These are phyloP conservation scores for Globisporangium takayamanum DNA, from an alignment of 352 stramenopile genomes.

Conservation along the genomic window DNA sequence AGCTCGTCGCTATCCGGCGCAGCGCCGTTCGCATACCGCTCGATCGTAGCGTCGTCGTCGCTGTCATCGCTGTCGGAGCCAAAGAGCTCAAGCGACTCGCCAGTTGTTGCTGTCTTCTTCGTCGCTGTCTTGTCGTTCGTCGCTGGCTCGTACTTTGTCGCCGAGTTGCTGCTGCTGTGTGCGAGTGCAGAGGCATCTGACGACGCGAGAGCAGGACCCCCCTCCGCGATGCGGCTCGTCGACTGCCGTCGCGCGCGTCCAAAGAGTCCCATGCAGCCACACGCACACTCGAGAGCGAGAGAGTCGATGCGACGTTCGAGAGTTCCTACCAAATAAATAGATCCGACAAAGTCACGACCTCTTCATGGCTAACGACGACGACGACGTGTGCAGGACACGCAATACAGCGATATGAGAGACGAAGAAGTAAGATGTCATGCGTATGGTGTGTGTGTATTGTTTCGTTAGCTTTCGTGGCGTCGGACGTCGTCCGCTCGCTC, in stretches of 20 bases:
- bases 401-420: too few species aligned
- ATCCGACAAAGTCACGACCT: too few species aligned
- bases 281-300: not conserved
- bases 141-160: not conserved
- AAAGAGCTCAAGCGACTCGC: slow-evolving; percentile 51
- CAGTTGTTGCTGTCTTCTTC: slow-evolving; percentile 10
- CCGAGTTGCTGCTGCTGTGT: too few species aligned
- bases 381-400: too few species aligned
- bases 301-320: too few species aligned
- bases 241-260: slow-evolving; percentile 15
- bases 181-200: not conserved
- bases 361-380: too few species aligned
- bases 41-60: slow-evolving; percentile 73
- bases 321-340: too few species aligned
- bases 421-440: too few species aligned
- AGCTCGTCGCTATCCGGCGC: slow-evolving; percentile 15
- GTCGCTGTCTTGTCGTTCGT: not conserved
- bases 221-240: slow-evolving; percentile 29
- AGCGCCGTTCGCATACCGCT: slow-evolving; percentile 46
- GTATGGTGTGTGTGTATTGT: too few species aligned
- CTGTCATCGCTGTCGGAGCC: slow-evolving; percentile 73
- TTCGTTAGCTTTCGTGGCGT: too few species aligned
- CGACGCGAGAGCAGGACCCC: slow-evolving; percentile 11
- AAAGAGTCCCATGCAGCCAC: slow-evolving; percentile 32
- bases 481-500: too few species aligned